Evolutionary conservation across 2,329 filamentous ascomycete genomes (phyloP).

Genomic region (Trichothecium roseum): DNA sequence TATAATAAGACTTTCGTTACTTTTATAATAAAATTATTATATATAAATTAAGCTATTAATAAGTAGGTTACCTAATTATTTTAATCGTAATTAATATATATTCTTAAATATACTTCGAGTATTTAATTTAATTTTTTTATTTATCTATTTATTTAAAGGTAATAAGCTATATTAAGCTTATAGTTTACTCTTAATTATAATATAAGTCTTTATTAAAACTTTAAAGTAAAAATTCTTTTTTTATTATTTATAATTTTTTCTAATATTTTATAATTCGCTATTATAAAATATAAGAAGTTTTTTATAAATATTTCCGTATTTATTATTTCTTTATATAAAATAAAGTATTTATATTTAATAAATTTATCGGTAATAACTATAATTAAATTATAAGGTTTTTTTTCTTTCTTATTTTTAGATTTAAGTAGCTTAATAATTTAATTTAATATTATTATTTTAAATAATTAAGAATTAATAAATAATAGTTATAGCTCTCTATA

Average conservation of each 20-base stretch:
- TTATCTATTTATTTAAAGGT: not conserved
- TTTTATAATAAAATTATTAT: too few species aligned
- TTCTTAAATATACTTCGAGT: not conserved
- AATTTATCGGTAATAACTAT: not conserved
- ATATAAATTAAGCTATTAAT: too few species aligned
- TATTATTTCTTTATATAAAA: not conserved
- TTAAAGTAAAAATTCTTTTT: not conserved
- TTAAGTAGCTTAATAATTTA: not conserved
- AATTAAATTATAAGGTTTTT: not conserved
- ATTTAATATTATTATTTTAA: too few species aligned
- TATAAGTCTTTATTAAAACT: too few species aligned
- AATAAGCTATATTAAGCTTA: not conserved
- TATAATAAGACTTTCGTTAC: too few species aligned
- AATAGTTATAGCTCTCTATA: not conserved
- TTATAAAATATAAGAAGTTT: slow-evolving; percentile 1
- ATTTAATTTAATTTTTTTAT: not conserved
- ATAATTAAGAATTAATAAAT: too few species aligned
- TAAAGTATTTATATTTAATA: slow-evolving; percentile 3
- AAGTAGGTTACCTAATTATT: slow-evolving; percentile 1
- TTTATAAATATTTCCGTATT: not conserved
- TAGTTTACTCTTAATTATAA: too few species aligned
- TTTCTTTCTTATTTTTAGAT: too few species aligned
- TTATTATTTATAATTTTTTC: not conserved
- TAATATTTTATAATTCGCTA: not conserved
- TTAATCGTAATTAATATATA: slow-evolving; percentile 1